A percentile compares a stretch with the other conserved stretches of the same genome.
Conservation (phyloP, 1,139 yeast species). For the Pichia kudriavzevii region DNA sequence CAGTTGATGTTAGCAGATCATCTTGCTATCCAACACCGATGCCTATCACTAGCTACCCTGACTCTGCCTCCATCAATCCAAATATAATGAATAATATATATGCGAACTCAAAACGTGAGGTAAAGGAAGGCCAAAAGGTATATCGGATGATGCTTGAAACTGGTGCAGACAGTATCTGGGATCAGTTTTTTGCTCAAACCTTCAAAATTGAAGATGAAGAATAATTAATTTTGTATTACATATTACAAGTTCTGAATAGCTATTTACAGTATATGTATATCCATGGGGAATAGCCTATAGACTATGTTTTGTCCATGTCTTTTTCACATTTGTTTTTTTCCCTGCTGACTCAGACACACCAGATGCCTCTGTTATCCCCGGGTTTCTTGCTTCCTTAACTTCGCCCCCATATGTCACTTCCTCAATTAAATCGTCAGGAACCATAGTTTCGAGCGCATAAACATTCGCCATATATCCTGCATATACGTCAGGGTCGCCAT, state of each 20-base stretch:
- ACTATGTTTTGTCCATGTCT: conserved; percentile 11
- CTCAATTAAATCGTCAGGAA: conserved; percentile 4
- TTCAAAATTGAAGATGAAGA: conserved; percentile 13
- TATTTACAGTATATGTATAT: neutral
- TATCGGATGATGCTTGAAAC: conserved; percentile 59
- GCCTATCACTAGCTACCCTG: no score
- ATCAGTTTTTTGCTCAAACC: conserved; percentile 51
- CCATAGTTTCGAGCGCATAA: conserved; percentile 2
- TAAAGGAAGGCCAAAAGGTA: conserved; percentile 43
- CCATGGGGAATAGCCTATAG: neutral
- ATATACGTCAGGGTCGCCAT: conserved; percentile 16
- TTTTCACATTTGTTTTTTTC: no score
- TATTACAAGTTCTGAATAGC: neutral
- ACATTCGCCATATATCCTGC: conserved; percentile 15
- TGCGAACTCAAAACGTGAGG: neutral
- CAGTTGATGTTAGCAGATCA: no score
- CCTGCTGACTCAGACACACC: neutral
- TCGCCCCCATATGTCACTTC: neutral
- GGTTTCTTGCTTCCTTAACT: neutral
- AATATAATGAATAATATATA: no score
- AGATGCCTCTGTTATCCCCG: neutral
- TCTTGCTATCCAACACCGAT: no score
- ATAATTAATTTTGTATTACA: neutral
- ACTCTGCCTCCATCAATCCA: no score
- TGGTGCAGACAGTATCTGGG: conserved; percentile 71